A percentile compares a stretch with the other conserved stretches of the same genome.
These are phyloP conservation scores for Ilyonectria sp. DNA, from an alignment of 2,329 filamentous ascomycete genomes.

Conservation along the genomic window DNA sequence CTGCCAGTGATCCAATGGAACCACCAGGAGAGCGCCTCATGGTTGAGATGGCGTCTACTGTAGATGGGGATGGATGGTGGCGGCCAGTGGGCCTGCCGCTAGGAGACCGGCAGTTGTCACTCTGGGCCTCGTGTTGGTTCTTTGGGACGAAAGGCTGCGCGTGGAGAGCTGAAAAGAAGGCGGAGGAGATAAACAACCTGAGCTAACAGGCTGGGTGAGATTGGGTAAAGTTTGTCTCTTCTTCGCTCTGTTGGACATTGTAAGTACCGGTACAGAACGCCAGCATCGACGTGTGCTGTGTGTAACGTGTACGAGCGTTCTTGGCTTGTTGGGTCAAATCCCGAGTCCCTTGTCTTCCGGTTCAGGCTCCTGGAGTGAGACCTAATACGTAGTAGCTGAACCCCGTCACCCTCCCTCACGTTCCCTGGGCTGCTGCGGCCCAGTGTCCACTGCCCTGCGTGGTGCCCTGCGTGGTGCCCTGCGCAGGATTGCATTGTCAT, in stretches of 20 bases:
- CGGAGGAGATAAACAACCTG: not conserved
- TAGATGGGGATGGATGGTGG: slow-evolving; percentile 20
- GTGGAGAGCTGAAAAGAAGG: not conserved
- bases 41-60: slow-evolving; percentile 13
- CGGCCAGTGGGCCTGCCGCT: slow-evolving; percentile 24
- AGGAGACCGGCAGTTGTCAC: slow-evolving; percentile 29
- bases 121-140: slow-evolving; percentile 2
- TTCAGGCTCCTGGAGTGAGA: slow-evolving; percentile 12
- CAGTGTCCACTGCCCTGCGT: not conserved
- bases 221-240: too few relatives aligned
- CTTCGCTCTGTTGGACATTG: not conserved
- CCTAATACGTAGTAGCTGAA: slow-evolving; percentile 8
- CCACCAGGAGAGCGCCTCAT: not conserved
- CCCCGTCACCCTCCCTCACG: slow-evolving; percentile 9
- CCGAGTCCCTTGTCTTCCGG: not conserved
- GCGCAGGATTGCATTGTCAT: slow-evolving; percentile 22
- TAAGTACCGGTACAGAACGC: not conserved
- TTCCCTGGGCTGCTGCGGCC: not conserved
- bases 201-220: too few relatives aligned
- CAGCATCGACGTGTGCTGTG: not conserved
- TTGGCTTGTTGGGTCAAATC: slow-evolving; percentile 13
- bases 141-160: not conserved
- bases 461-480: not conserved
- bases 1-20: slow-evolving; percentile 22
- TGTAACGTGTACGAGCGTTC: slow-evolving; percentile 15